Conservation (phyloP, 768 basidiomycete genomes). For the Lentinula detonsa region DNA sequence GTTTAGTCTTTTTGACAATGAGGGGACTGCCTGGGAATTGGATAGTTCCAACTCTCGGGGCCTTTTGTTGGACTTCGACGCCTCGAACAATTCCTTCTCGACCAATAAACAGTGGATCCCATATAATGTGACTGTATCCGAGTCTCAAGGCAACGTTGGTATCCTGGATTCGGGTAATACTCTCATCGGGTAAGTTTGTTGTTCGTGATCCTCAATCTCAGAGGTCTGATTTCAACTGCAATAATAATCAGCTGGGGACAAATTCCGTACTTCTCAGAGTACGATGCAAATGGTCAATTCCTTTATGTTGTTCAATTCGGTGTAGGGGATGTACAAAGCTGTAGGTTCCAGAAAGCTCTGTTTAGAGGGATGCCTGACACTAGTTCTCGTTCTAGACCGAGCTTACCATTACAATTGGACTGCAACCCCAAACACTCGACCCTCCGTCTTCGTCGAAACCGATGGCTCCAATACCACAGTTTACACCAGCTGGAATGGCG, state of each 20-base stretch:
- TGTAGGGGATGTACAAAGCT: conserved; percentile 3
- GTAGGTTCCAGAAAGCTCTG: not conserved
- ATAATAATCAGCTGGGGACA: not conserved
- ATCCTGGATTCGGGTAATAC: not conserved
- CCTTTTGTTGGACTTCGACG: conserved; percentile 1
- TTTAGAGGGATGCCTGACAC: not conserved
- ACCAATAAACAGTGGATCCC: not conserved
- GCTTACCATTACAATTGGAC: conserved; percentile 5
- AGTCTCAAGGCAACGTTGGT: conserved; percentile 4
- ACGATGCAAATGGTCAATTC: not conserved
- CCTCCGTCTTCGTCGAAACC: conserved; percentile 5
- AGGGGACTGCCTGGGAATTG: not conserved
- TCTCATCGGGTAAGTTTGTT: not conserved
- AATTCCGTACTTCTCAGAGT: conserved; percentile 5
- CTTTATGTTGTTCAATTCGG: conserved; percentile 6
- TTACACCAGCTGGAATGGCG: conserved; percentile 15
- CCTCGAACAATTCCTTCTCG: not conserved
- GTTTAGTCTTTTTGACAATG: conserved; percentile 7
- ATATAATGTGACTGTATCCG: not conserved
- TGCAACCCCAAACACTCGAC: conserved; percentile 10
- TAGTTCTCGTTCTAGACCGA: not conserved
- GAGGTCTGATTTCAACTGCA: not conserved
- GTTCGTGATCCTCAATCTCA: not conserved
- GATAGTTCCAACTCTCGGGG: conserved; percentile 1
- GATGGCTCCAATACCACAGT: conserved; percentile 2